Evolutionary conservation across 83 land plant genomes (phyloP), one percentile per base, ranked within the genome.

Genomic region (Isoetes engelmannii): DNA sequence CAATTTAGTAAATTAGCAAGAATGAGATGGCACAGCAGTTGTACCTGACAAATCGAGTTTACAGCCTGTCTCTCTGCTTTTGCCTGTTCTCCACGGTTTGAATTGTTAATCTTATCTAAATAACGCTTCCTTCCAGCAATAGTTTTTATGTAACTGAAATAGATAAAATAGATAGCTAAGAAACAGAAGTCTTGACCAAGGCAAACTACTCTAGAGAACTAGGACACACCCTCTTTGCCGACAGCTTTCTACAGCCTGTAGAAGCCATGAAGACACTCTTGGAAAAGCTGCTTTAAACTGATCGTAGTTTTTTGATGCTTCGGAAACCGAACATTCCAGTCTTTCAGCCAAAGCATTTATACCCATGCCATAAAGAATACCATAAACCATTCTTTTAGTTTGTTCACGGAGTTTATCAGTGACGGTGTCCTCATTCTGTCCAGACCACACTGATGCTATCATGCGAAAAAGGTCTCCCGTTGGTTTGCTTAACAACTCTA

Each of bases 21-120:
- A 3, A 51, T n/a, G 15, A 51, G 54, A 51, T 51, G 54, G 54
- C 15, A 12, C 12, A 58, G 44, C 53, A 44, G 45, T 61, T 9
- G 41, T 48, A 89, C 98, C 95, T 94, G 98, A 73, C 98, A 94
- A 47, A 94, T 94, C 45, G 98, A 90, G 72, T 94, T 94, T 18
- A 90, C 98, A 70, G 98, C 96, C 78, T 94, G 98, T 63, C 98
- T 84, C 81, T 88, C 88, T 77, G 98, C 98, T 76, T 86, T 94
- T 10, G 92, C 89, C 81, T 84, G 87, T 70, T 94, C 96, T 68
- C 84, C 81, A 47, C 79, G 71, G 68, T 73, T 83, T 21, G 87
- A 87, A 79, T 68, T 70, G 47, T 90, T 87, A 19, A 94, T 94
- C 76, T 90, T 88, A n/a, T 86, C 81, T 79, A 94, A 60, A 72